Percentiles rank a stretch among this genome's conserved stretches.
Conservation (phyloP, 345 rosid genomes). For the Pugionium dolabratum region DNA sequence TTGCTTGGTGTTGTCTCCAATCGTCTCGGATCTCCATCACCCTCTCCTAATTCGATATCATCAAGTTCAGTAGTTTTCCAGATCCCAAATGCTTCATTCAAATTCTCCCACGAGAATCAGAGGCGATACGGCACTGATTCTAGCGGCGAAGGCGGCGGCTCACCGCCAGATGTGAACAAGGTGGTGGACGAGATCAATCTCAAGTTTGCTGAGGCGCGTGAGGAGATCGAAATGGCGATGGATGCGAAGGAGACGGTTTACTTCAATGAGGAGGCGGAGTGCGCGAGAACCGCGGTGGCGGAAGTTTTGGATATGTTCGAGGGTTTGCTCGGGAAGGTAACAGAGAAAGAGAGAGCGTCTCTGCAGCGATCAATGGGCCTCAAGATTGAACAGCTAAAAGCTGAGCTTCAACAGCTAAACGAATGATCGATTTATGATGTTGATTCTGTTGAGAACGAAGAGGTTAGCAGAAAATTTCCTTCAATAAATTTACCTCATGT, state of each 20-base stretch:
- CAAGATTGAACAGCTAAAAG: slow-evolving; percentile 94
- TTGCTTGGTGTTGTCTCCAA: slow-evolving; percentile 23
- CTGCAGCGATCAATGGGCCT: slow-evolving; percentile 92
- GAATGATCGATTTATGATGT: slow-evolving; percentile 45
- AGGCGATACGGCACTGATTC: slow-evolving; percentile 49
- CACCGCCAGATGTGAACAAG: slow-evolving; percentile 56
- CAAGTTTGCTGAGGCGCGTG: slow-evolving; percentile 97
- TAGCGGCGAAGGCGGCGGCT: slow-evolving; percentile 2
- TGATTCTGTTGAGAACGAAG: slow-evolving; percentile 2
- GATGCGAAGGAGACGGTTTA: slow-evolving; percentile 93
- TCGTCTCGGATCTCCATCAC: slow-evolving; percentile 26
- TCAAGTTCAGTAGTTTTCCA: neutral
- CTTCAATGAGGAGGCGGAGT: slow-evolving; percentile 89
- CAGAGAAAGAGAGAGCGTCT: slow-evolving; percentile 59
- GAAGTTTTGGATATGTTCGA: slow-evolving; percentile 69
- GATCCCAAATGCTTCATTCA: slow-evolving; percentile 13
- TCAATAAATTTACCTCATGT: slow-evolving; percentile 21
- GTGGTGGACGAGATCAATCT: slow-evolving; percentile 83
- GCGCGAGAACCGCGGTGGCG: slow-evolving; percentile 75
- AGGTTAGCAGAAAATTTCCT: slow-evolving; percentile 23
- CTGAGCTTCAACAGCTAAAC: slow-evolving; percentile 79
- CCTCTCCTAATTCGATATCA: slow-evolving; percentile 17
- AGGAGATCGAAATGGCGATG: slow-evolving; percentile 97
- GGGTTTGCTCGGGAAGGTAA: slow-evolving; percentile 57
- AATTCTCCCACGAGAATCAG: slow-evolving; percentile 3